Percentiles rank a stretch among this genome's conserved stretches.
phyloP scores from a whole-genome alignment of 345 rosid species.

The Hibiscus tridactylites region DNA sequence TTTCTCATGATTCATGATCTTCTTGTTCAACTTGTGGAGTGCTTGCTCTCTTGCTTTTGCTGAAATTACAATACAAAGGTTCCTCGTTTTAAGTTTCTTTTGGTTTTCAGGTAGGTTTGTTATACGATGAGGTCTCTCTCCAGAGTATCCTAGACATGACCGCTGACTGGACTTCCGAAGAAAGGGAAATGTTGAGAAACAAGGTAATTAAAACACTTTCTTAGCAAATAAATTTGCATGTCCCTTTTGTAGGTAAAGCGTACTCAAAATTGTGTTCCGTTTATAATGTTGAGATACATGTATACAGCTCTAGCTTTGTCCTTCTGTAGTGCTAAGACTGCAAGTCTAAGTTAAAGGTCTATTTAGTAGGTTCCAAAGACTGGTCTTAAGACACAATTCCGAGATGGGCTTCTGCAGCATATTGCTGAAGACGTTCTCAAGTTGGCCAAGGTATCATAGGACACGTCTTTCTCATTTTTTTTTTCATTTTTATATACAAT shows the following conservation, averaged over 20 bases:
- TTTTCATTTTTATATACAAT: not conserved
- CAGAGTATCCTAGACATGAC: conserved; percentile 67
- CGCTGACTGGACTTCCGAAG: conserved; percentile 90
- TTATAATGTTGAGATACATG: not conserved
- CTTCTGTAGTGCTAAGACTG: not conserved
- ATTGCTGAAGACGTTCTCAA: conserved; percentile 79
- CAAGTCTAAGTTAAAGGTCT: conserved; percentile 16
- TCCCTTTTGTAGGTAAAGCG: not conserved
- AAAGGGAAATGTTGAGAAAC: conserved; percentile 85
- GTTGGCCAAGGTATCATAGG: conserved; percentile 50
- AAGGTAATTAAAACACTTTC: conserved; percentile 35
- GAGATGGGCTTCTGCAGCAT: conserved; percentile 69
- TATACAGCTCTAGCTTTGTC: not conserved
- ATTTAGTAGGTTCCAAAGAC: conserved; percentile 65
- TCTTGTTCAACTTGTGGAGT: not conserved
- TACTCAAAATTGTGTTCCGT: not conserved
- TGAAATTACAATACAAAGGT: not conserved
- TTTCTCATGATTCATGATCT: not conserved
- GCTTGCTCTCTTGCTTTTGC: not conserved
- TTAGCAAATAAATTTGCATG: not conserved
- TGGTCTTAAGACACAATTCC: conserved; percentile 84
- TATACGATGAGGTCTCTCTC: conserved; percentile 79
- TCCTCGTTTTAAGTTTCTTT: conserved; percentile 14
- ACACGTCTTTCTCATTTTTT: not conserved
- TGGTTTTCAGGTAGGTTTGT: conserved; percentile 66